phyloP scores from a whole-genome alignment of 495 filamentous ascomycete genomes.

The Penicillium egyptiacum region DNA sequence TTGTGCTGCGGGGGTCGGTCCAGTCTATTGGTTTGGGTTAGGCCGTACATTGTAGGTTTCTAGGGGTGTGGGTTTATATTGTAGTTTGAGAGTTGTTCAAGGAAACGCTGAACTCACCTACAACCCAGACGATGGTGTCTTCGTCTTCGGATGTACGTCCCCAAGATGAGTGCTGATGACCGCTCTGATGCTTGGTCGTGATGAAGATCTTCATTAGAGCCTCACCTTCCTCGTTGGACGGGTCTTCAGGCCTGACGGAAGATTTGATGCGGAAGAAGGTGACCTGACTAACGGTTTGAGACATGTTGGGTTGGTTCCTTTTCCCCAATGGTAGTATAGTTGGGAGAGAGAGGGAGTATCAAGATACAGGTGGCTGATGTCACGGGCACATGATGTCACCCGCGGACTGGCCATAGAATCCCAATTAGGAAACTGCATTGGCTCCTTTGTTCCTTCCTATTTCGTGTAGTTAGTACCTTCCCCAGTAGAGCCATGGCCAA shows the following conservation, averaged over 20 bases:
- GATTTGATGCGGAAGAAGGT: conserved; percentile 42
- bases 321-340: not conserved
- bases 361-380: conserved; percentile 12
- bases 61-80: not conserved
- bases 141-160: conserved; percentile 41
- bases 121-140: conserved; percentile 40
- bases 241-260: conserved; percentile 44
- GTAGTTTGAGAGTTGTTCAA: not conserved
- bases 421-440: not conserved
- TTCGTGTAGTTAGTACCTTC: not conserved
- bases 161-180: conserved; percentile 42
- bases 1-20: conserved; percentile 36
- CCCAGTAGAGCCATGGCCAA: not conserved
- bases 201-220: conserved; percentile 32
- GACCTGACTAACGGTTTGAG: conserved; percentile 37
- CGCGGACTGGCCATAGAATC: not conserved
- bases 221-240: conserved; percentile 34
- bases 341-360: not conserved
- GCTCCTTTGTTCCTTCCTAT: not conserved
- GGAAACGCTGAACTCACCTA: conserved; percentile 28
- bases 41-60: not conserved
- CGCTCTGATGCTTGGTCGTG: conserved; percentile 35
- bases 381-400: conserved; percentile 14
- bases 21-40: conserved; percentile 33
- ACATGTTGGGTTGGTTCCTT: conserved; percentile 11